These are phyloP conservation scores for Porpolomopsis calyptriformis DNA, from an alignment of 768 basidiomycete species.

Conservation along the genomic window DNA sequence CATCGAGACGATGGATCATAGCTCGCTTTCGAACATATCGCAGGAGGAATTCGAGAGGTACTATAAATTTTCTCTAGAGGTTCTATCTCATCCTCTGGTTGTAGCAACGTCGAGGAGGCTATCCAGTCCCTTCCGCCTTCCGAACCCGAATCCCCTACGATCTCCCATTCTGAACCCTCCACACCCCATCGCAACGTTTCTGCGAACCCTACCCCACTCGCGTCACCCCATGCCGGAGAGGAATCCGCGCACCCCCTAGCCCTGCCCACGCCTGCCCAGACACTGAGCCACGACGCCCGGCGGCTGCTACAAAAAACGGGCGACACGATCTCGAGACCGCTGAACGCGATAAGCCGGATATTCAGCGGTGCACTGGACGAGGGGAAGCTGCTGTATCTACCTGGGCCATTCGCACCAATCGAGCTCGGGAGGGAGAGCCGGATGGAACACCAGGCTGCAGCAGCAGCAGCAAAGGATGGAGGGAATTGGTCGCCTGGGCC, in stretches of 20 bases:
- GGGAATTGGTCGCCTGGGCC: slow-evolving; percentile 21
- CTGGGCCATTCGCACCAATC: slow-evolving; percentile 60
- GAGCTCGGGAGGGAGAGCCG: slow-evolving; percentile 48
- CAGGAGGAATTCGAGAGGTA: slow-evolving; percentile 88
- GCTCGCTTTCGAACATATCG: slow-evolving; percentile 85
- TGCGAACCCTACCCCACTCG: slow-evolving; percentile 8
- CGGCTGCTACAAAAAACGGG: slow-evolving; percentile 83
- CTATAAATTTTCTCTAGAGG: slow-evolving; percentile 9
- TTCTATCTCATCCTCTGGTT: background rate
- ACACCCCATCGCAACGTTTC: slow-evolving; percentile 11
- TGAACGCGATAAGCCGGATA: slow-evolving; percentile 82
- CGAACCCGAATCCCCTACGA: slow-evolving; percentile 14
- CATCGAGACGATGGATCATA: slow-evolving; percentile 97
- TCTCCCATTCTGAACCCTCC: slow-evolving; percentile 8
- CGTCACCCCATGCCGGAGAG: slow-evolving; percentile 63
- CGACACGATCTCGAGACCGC: slow-evolving; percentile 80
- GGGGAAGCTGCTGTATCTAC: slow-evolving; percentile 52
- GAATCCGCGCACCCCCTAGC: slow-evolving; percentile 79
- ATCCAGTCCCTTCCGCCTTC: slow-evolving; percentile 35
- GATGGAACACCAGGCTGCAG: slow-evolving; percentile 17
- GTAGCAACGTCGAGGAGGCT: slow-evolving; percentile 43
- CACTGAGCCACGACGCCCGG: slow-evolving; percentile 60
- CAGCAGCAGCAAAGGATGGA: slow-evolving; percentile 1
- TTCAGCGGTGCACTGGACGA: slow-evolving; percentile 78
- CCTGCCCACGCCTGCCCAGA: slow-evolving; percentile 45